Evolutionary conservation across 148 eudicot genomes (phyloP), one percentile per base, ranked within the genome.

Genomic region (Persicaria maculosa): DNA sequence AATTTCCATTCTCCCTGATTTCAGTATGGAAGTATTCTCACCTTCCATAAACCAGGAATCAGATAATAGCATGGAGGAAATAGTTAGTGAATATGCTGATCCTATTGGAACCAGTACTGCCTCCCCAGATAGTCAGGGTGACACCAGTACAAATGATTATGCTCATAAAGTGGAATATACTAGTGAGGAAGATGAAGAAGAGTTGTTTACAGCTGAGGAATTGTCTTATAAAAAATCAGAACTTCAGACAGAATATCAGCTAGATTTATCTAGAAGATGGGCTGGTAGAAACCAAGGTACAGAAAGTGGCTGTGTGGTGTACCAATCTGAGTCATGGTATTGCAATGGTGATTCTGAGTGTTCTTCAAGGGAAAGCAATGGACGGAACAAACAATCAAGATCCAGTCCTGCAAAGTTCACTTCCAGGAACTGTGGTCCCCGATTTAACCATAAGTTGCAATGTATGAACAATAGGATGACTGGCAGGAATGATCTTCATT

Each of bases 331-430:
- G 76, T 80, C 82, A 47, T 84, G 88, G 74, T 84, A 78, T 78
- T 83, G 85, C 52, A 89, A 79, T 70, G 92, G 90, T 74, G 54
- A 67, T 65, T 85, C 87, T 71, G 97, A 88, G 50, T 75, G 77
- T 76, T 74, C 75, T 61, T 79, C 88, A 50, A 86, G 85, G 83
- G 84, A 69, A 52, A 52, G 58, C 62, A 81, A 79, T 80, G 84
- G 84, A 50, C 72, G 76, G 74, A 80, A 79, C 72, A 88, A 87
- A 83, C 90, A 81, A 72, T 57, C 84, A 74, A 87, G 89, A 79
- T 76, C 74, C 70, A 83, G 68, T 81, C 72, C 76, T 50, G 50
- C 81, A 25, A 93, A 88, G 81, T 84, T 82, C 22, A 84, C 78
- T 74, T 55, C 75, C 65, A 85, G 86, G 74, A 83, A 79, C 74